A percentile compares a stretch with the other conserved stretches of the same genome.
Evolutionary conservation across 768 basidiomycete genomes (phyloP).

Genomic region (Lactarius hengduanensis): DNA sequence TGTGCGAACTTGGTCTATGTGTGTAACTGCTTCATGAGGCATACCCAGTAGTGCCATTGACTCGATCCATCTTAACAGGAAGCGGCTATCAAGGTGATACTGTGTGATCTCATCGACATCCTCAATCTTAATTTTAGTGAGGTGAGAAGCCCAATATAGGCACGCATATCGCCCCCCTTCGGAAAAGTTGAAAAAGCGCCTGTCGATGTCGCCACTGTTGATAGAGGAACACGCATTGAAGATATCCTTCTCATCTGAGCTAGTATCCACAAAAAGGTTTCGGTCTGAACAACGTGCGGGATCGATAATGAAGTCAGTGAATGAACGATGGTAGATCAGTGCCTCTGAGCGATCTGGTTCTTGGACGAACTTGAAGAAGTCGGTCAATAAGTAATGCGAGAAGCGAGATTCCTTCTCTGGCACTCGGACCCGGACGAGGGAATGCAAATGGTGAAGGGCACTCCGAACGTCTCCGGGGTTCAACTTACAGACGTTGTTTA

Average conservation of each 20-base stretch:
- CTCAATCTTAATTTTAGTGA: neutral
- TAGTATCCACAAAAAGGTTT: neutral
- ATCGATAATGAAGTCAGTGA: neutral
- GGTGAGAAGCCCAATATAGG: neutral
- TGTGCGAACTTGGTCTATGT: neutral
- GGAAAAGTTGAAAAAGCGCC: neutral
- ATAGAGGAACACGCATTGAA: neutral
- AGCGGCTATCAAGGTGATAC: neutral
- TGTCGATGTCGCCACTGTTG: too few species aligned
- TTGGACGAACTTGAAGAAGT: too few species aligned
- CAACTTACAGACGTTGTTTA: neutral
- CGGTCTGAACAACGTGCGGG: neutral
- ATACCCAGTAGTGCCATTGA: neutral
- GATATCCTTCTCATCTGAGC: neutral
- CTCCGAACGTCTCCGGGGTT: neutral
- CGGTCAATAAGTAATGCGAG: too few species aligned
- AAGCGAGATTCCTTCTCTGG: neutral
- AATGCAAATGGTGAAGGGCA: neutral
- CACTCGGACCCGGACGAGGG: neutral
- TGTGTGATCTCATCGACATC: neutral
- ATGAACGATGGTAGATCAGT: neutral
- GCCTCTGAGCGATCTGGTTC: too few species aligned
- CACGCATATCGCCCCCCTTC: neutral
- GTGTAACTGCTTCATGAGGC: neutral
- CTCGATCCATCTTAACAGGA: neutral